A percentile compares a stretch with the other conserved stretches of the same genome.
Evolutionary conservation across 2,329 filamentous ascomycete species (phyloP).

Genomic region (Trichoderma arundinaceum): DNA sequence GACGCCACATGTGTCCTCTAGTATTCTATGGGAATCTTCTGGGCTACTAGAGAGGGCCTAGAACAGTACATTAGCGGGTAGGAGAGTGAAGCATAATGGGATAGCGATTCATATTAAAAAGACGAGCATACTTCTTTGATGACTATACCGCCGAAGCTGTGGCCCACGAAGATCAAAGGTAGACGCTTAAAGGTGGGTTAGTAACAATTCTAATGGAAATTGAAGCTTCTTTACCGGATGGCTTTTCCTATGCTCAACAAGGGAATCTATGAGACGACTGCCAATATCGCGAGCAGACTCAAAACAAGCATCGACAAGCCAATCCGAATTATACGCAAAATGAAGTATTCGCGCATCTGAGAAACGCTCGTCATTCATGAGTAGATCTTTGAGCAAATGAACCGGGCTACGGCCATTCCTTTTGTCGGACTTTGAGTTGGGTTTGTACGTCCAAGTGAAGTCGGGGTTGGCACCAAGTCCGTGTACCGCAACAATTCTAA

Average conservation of each 20-base stretch:
- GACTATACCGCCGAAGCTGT: constrained; percentile 37
- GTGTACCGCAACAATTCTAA: constrained; percentile 35
- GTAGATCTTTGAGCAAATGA: constrained; percentile 33
- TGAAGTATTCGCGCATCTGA: constrained; percentile 34
- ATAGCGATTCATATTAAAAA: constrained; percentile 13
- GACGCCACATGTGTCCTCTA: constrained; percentile 33
- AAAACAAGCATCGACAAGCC: constrained; percentile 34
- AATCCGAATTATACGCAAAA: constrained; percentile 36
- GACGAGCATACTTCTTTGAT: constrained; percentile 31
- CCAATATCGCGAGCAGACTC: constrained; percentile 2
- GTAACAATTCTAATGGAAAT: no score
- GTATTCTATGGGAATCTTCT: constrained; percentile 11
- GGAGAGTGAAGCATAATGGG: no score
- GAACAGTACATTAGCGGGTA: not conserved
- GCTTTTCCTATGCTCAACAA: not conserved
- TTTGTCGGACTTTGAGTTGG: not conserved
- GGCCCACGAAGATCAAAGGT: constrained; percentile 36
- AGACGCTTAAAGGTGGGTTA: constrained; percentile 6
- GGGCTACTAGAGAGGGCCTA: not conserved
- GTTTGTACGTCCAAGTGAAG: constrained; percentile 33
- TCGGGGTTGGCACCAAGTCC: constrained; percentile 35
- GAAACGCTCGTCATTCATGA: constrained; percentile 30
- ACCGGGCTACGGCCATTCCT: not conserved
- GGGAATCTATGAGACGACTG: not conserved
- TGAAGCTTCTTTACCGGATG: not conserved